Base-by-base conservation (phyloP, 2,329 filamentous ascomycete species). In the Penicillium brasilianum region DNA sequence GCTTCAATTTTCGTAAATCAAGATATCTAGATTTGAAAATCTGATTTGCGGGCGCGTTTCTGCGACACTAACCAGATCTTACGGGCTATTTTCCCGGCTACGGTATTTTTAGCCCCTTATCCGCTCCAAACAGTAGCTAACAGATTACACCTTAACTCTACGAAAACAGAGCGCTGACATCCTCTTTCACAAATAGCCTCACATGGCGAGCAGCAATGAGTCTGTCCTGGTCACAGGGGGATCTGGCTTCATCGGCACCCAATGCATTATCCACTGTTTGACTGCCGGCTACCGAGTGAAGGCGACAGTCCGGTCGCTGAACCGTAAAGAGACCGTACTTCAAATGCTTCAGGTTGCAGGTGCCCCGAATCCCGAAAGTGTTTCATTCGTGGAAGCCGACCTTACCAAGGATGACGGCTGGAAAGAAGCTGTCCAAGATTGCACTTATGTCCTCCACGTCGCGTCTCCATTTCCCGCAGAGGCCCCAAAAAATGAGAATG, bases 341-440 rank as follows among this genome's bases (percentile, higher is more conserved):
- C 28, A 28, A 22, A 44, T 20, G 20, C 60, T 62, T 11, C 34
- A 37, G 16, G 34, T 49, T 18, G 53, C 52, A 20, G 53, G 43
- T 5, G 53, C 41, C 13, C 18, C 11, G 8, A 46, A 54, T 37
- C 9, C 43, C 4, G 53, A 46, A 8, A 37, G 30, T 16, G 53
- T 62, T 13, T 49, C 49, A 43, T 59, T 59, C 36, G 46, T 57
- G 25, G 57, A 62, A 46, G 60, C 60, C 3, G 60, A 62, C 43
- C 41, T 62, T n/a, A 48, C n/a, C 25, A 53, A 49, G 46, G 60
- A 59, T 16, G 53, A 60, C 14, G 57, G 57, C 25, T 62, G 53
- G 57, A 37, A 37, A 10, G 57, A 59, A 49, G 57, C 57, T 10
- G 57, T 57, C 3, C 11, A 57, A 22, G 57, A 39, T 41, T 62